Evolutionary conservation across 169 alveolate species (phyloP).

Genomic region (Ichthyophthirius multifiliis): DNA sequence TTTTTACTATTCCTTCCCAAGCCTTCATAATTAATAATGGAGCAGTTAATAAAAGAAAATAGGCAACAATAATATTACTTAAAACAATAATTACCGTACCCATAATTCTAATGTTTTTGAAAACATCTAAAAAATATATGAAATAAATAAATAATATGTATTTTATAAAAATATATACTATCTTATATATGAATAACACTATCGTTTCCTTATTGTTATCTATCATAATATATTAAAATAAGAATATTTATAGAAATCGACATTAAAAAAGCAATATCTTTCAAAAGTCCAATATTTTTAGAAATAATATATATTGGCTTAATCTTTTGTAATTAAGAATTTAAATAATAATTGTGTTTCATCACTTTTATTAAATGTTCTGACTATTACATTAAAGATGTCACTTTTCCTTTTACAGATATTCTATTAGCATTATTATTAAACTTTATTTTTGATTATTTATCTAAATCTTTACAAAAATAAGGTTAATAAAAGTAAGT

Average conservation of each 20-base stretch:
- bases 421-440: conserved; percentile 38
- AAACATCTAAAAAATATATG: not conserved
- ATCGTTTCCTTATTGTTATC: not conserved
- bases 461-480: conserved; percentile 58
- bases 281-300: conserved; percentile 20
- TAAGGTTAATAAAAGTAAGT: conserved; percentile 56
- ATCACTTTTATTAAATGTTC: conserved; percentile 23
- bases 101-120: not conserved
- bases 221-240: conserved; percentile 13
- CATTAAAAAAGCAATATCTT: conserved; percentile 34
- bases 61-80: conserved; percentile 24
- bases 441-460: conserved; percentile 30
- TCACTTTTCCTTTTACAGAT: conserved; percentile 40
- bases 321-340: conserved; percentile 16
- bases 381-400: conserved; percentile 15
- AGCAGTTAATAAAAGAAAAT: conserved; percentile 32
- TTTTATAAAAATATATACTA: not conserved
- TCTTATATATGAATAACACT: not conserved
- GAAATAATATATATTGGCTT: conserved; percentile 9
- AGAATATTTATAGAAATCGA: conserved; percentile 30
- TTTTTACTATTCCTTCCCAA: conserved; percentile 27
- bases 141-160: not conserved
- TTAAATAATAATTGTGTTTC: conserved; percentile 22
- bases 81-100: conserved; percentile 34
- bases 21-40: conserved; percentile 39